Evolutionary conservation across 306 rosid species (phyloP).

Genomic region (Oxytropis ochrocephala): DNA sequence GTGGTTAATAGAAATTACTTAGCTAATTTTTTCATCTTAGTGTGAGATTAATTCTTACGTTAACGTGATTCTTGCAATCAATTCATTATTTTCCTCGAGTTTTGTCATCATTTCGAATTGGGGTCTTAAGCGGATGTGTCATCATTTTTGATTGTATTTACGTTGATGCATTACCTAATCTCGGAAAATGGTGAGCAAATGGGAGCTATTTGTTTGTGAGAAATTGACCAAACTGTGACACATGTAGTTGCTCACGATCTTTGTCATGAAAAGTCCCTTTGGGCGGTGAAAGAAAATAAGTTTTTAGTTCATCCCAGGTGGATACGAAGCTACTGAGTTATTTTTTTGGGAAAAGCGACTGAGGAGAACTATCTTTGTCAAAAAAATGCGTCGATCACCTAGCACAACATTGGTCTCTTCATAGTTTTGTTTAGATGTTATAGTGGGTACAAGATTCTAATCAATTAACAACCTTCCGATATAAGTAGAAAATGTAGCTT

Average conservation of each 20-base stretch:
- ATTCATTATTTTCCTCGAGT: slow-evolving; percentile 34
- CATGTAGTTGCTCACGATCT: slow-evolving; percentile 67
- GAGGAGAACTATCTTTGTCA: slow-evolving; percentile 54
- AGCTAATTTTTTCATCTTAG: not conserved
- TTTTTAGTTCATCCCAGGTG: slow-evolving; percentile 76
- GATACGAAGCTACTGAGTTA: slow-evolving; percentile 81
- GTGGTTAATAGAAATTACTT: not conserved
- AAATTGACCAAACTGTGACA: slow-evolving; percentile 55
- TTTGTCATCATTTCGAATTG: slow-evolving; percentile 36
- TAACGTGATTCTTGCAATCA: not conserved
- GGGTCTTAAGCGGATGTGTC: slow-evolving; percentile 55
- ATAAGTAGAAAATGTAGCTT: too few species aligned
- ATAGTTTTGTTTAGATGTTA: not conserved
- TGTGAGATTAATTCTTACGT: too few species aligned
- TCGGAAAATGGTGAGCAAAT: slow-evolving; percentile 72
- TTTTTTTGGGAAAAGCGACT: slow-evolving; percentile 67
- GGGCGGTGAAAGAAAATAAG: slow-evolving; percentile 75
- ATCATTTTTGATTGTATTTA: slow-evolving; percentile 61
- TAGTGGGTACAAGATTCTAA: not conserved
- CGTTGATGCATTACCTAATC: slow-evolving; percentile 40
- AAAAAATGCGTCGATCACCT: slow-evolving; percentile 21
- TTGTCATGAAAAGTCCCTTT: slow-evolving; percentile 72
- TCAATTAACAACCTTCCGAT: not conserved
- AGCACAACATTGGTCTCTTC: not conserved
- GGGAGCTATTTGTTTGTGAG: slow-evolving; percentile 72